Evolutionary conservation across 371 early-diverging fungal genomes (phyloP).

Genomic region (Parasitella parasitica): DNA sequence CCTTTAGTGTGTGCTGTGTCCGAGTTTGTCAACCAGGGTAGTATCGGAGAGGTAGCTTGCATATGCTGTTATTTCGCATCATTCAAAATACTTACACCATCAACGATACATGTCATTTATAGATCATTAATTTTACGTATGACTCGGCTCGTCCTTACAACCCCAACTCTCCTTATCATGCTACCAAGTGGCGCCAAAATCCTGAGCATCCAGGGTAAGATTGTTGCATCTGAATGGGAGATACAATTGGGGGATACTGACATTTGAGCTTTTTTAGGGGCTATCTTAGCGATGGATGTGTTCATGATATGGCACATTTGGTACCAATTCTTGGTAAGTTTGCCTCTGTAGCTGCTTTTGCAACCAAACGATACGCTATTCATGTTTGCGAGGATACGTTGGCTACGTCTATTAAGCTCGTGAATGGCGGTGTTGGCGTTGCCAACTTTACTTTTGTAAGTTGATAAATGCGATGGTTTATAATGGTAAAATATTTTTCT

Average conservation of each 20-base stretch:
- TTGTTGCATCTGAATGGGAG: background rate
- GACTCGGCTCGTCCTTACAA: slow-evolving; percentile 45
- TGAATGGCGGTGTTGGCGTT: slow-evolving; percentile 39
- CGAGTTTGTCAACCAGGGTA: slow-evolving; percentile 35
- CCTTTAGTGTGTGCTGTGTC: slow-evolving; percentile 35
- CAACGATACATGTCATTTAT: too few species aligned
- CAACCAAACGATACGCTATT: slow-evolving; percentile 36
- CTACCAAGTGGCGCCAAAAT: slow-evolving; percentile 47
- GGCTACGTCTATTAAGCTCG: slow-evolving; percentile 35
- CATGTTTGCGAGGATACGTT: slow-evolving; percentile 45
- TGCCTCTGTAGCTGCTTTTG: slow-evolving; percentile 39
- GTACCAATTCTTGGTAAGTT: slow-evolving; percentile 44
- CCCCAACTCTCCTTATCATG: slow-evolving; percentile 42
- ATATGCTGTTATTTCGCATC: too few species aligned
- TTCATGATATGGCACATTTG: slow-evolving; percentile 52
- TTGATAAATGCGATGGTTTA: too few species aligned
- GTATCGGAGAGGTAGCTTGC: slow-evolving; percentile 48
- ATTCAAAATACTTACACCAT: too few species aligned
- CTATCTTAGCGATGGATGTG: slow-evolving; percentile 53
- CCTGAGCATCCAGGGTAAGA: slow-evolving; percentile 52
- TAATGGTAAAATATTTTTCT: too few species aligned
- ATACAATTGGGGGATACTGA: background rate
- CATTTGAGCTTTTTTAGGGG: slow-evolving; percentile 25
- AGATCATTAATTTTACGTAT: slow-evolving; percentile 49
- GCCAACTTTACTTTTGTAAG: slow-evolving; percentile 55